Percentiles rank a stretch among this genome's conserved stretches.
phyloP scores from a whole-genome alignment of 2,329 filamentous ascomycete species.

The Cordyceps javanica region DNA sequence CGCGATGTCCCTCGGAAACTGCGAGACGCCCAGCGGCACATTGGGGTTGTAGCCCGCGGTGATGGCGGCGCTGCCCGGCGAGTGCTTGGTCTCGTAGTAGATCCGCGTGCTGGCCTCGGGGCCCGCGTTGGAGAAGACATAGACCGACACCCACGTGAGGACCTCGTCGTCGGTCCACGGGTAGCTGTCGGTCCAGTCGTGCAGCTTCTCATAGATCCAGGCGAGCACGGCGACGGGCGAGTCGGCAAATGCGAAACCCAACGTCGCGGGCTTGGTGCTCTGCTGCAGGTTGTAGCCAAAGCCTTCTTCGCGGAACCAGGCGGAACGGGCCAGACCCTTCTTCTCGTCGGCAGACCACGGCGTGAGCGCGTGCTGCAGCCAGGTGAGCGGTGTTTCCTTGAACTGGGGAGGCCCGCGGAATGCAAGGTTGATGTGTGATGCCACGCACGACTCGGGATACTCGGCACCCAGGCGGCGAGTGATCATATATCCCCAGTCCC shows the following conservation, averaged over 20 bases:
- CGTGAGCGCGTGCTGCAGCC: conserved; percentile 45
- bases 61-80: background rate
- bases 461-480: conserved; percentile 54
- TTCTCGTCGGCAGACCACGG: conserved; percentile 47
- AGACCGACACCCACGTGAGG: conserved; percentile 65
- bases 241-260: conserved; percentile 61
- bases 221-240: conserved; percentile 61
- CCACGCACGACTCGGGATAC: conserved; percentile 47
- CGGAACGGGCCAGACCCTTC: conserved; percentile 42
- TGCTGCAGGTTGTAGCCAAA: conserved; percentile 16
- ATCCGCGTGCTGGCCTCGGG: conserved; percentile 60
- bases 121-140: conserved; percentile 61
- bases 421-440: conserved; percentile 55
- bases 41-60: conserved; percentile 2
- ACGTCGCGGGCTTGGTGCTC: conserved; percentile 63
- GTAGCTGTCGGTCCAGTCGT: conserved; percentile 66
- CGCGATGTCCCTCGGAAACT: conserved; percentile 51
- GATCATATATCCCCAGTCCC: conserved; percentile 66
- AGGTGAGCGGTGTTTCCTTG: conserved; percentile 47
- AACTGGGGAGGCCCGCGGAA: conserved; percentile 43
- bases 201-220: conserved; percentile 73
- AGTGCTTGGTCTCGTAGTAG: conserved; percentile 60
- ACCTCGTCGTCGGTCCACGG: conserved; percentile 68
- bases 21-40: conserved; percentile 36
- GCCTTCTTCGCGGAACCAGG: conserved; percentile 52